Conservation (phyloP, 2,329 filamentous ascomycete genomes). For the Calonectria henricotiae region DNA sequence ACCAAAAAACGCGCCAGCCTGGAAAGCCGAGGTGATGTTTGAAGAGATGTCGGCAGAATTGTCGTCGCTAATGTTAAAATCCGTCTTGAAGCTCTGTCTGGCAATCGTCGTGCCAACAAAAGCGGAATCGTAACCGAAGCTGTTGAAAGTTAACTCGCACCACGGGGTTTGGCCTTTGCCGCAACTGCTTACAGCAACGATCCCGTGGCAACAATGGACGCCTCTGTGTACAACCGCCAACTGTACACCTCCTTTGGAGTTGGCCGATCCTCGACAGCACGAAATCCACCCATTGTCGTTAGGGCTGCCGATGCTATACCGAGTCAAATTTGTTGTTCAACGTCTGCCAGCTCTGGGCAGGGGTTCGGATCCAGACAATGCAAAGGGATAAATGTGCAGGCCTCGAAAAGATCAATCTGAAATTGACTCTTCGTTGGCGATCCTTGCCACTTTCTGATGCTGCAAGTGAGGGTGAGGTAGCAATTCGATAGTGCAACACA, state of each 20-base stretch:
- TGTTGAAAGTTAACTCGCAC: conserved; percentile 39
- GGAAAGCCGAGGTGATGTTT: conserved; percentile 66
- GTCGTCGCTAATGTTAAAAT: conserved; percentile 56
- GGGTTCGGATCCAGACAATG: not conserved
- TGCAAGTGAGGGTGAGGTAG: conserved; percentile 16
- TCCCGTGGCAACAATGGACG: conserved; percentile 67
- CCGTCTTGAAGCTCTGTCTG: conserved; percentile 64
- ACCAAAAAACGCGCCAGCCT: conserved; percentile 70
- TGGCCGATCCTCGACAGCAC: conserved; percentile 70
- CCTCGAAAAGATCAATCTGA: conserved; percentile 13
- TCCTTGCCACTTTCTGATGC: conserved; percentile 31
- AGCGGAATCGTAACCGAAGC: conserved; percentile 70
- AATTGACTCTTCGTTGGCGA: conserved; percentile 25
- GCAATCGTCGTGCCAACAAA: conserved; percentile 72
- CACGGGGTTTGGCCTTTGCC: not conserved
- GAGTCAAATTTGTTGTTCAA: not conserved
- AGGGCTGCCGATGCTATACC: not conserved
- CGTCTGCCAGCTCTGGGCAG: not conserved
- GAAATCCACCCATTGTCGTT: conserved; percentile 58
- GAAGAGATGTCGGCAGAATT: conserved; percentile 56
- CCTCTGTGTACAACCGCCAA: conserved; percentile 66
- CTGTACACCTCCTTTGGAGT: conserved; percentile 72
- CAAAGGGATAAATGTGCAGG: not conserved
- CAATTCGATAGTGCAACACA: conserved; percentile 29
- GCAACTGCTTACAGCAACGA: conserved; percentile 58